phyloP scores from a whole-genome alignment of 306 rosid genomes.

The Cicer judaicum region DNA sequence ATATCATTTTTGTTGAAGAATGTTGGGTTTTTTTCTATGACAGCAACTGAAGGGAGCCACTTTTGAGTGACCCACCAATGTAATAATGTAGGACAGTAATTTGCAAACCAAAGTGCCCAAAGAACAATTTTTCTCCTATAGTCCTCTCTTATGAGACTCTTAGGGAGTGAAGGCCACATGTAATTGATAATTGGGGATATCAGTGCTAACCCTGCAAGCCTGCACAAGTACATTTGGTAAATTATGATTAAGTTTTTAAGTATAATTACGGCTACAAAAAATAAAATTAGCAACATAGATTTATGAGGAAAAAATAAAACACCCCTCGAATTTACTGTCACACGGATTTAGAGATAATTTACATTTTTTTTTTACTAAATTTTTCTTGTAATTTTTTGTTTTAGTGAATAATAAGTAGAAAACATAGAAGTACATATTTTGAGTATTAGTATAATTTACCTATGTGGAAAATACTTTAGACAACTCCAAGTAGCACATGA shows the following conservation, averaged over 20 bases:
- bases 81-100: slow-evolving; percentile 62
- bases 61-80: slow-evolving; percentile 86
- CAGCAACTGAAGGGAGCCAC: slow-evolving; percentile 86
- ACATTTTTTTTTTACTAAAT: no score
- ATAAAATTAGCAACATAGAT: no score
- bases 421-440: neutral
- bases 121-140: slow-evolving; percentile 63
- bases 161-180: slow-evolving; percentile 82
- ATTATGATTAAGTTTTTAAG: neutral
- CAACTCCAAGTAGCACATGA: slow-evolving; percentile 95
- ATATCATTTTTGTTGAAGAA: slow-evolving; percentile 75
- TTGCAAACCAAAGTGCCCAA: slow-evolving; percentile 66
- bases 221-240: slow-evolving; percentile 44
- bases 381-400: no score
- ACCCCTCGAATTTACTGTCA: no score
- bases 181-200: slow-evolving; percentile 81
- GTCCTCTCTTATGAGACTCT: slow-evolving; percentile 64
- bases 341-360: no score
- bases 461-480: slow-evolving; percentile 74
- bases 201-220: slow-evolving; percentile 79
- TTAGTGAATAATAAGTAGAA: neutral
- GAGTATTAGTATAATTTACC: slow-evolving; percentile 53
- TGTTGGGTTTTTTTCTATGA: slow-evolving; percentile 65
- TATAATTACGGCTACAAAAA: no score
- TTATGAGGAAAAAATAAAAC: no score